These are phyloP conservation scores for Madurella mycetomatis DNA, from an alignment of 2,329 filamentous ascomycete genomes.

Conservation along the genomic window DNA sequence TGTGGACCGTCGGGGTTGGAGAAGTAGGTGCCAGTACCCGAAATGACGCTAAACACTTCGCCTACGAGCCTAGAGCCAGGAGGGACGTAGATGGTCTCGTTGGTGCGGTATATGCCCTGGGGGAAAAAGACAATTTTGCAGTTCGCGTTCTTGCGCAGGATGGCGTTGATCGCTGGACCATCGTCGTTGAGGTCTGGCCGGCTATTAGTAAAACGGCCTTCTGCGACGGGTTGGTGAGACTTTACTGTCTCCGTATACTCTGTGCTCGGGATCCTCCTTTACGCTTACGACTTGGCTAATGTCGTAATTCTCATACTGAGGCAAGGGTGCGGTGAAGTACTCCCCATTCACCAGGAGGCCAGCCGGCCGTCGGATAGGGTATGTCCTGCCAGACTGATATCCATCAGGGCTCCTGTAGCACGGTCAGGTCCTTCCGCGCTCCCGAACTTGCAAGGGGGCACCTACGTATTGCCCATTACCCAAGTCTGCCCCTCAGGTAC, in stretches of 20 bases:
- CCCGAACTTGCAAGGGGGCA: not conserved
- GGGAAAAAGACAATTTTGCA: slow-evolving; percentile 51
- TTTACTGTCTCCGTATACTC: slow-evolving; percentile 38
- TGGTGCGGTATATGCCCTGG: slow-evolving; percentile 51
- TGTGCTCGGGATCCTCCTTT: slow-evolving; percentile 37
- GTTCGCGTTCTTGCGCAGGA: slow-evolving; percentile 29
- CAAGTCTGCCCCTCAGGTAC: slow-evolving; percentile 26
- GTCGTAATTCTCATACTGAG: slow-evolving; percentile 40
- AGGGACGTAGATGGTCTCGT: slow-evolving; percentile 47
- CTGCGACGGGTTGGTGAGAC: not conserved
- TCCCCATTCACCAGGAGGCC: slow-evolving; percentile 31
- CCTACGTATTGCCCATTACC: slow-evolving; percentile 28
- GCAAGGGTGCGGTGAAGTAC: slow-evolving; percentile 39
- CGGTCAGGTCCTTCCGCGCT: not conserved
- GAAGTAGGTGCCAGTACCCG: slow-evolving; percentile 45
- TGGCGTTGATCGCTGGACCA: slow-evolving; percentile 30
- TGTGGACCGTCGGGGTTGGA: slow-evolving; percentile 39
- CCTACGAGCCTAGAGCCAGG: slow-evolving; percentile 49
- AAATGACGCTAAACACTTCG: slow-evolving; percentile 50
- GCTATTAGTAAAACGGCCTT: not conserved
- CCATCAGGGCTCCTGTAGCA: slow-evolving; percentile 20
- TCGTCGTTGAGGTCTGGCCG: slow-evolving; percentile 33
- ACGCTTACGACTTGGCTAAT: slow-evolving; percentile 42
- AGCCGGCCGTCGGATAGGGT: slow-evolving; percentile 30
- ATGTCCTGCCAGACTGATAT: slow-evolving; percentile 30